phyloP scores from a whole-genome alignment of 768 basidiomycete species.

The Xerocomellus dryophilus region DNA sequence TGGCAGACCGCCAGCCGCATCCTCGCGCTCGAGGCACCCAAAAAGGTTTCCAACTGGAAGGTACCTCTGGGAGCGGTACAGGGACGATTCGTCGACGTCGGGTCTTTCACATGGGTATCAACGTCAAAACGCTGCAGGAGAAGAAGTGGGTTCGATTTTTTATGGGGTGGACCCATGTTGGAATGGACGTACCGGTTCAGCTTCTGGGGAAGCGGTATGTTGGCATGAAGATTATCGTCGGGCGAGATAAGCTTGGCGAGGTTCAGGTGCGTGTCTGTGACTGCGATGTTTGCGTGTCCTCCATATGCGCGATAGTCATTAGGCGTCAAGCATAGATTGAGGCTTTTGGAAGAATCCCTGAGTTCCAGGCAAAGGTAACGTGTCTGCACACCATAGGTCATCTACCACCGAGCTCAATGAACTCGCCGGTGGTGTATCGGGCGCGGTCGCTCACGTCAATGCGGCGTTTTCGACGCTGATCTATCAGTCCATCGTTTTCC shows the following conservation, averaged over 20 bases:
- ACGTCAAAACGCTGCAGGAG: conserved; percentile 53
- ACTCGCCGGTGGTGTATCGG: conserved; percentile 66
- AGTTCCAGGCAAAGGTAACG: conserved; percentile 68
- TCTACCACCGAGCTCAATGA: conserved; percentile 79
- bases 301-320: conserved; percentile 8
- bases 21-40: too few relatives aligned
- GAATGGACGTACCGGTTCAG: too few relatives aligned
- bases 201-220: conserved; percentile 46
- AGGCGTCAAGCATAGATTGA: conserved; percentile 59
- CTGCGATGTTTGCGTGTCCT: too few relatives aligned
- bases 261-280: conserved; percentile 48
- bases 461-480: conserved; percentile 71
- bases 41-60: too few relatives aligned
- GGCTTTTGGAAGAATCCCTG: conserved; percentile 50
- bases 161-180: not conserved
- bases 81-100: conserved; percentile 81
- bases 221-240: conserved; percentile 85
- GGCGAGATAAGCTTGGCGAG: conserved; percentile 80
- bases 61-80: conserved; percentile 11
- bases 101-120: too few relatives aligned
- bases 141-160: conserved; percentile 49
- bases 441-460: conserved; percentile 74
- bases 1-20: too few relatives aligned
- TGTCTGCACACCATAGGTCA: conserved; percentile 42
- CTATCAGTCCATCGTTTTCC: conserved; percentile 72